Evolutionary conservation across 2,329 filamentous ascomycete genomes (phyloP), one percentile per base, ranked within the genome.

Genomic region (Claviceps quebecensis): DNA sequence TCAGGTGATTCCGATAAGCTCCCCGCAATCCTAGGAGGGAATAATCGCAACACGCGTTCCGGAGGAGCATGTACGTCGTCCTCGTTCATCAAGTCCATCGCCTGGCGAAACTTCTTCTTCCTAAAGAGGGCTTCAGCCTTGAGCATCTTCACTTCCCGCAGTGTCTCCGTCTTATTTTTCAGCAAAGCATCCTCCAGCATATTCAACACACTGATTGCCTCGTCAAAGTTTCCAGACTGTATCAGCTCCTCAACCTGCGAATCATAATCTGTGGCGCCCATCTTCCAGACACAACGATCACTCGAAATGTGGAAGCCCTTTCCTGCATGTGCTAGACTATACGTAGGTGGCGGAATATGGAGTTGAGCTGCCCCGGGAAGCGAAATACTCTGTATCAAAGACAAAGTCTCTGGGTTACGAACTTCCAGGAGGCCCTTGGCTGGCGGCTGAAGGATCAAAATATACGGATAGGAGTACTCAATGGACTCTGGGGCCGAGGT

Each of bases 381-480:
- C 6, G 81, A 74, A 49, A 98, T 84, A 0, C 81, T 88, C 68
- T 98, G 93, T 17, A 98, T 72, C 16, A 96, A 70, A n/a, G 83
- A 93, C 45, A 97, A 70, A 0, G 91, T 97, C 53, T 93, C 85
- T 0, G 93, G 91, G 61, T 96, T 98, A 41, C 93, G 79, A 39
- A 98, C 84, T 67, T 98, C 93, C 11, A 98, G 71, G 0, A 80
- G 81, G 2, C 91, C 89, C 66, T 93, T 95, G 1, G 86, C 76
- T 0, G 88, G 81, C 7, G 88, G 75, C 62, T 95, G 89, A 14
- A 98, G 72, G 9, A 89, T 87, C 47, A 98, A 73, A 51, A 98
- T 83, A 63, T 96, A 98, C 0, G 93, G 93, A 64, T 98, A 98
- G 22, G 90, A 96, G 66, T 96, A 98, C 22, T 91, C 93, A 53